phyloP scores from a whole-genome alignment of 805 yeast genomes.

The Jamesozyma lodderae region DNA sequence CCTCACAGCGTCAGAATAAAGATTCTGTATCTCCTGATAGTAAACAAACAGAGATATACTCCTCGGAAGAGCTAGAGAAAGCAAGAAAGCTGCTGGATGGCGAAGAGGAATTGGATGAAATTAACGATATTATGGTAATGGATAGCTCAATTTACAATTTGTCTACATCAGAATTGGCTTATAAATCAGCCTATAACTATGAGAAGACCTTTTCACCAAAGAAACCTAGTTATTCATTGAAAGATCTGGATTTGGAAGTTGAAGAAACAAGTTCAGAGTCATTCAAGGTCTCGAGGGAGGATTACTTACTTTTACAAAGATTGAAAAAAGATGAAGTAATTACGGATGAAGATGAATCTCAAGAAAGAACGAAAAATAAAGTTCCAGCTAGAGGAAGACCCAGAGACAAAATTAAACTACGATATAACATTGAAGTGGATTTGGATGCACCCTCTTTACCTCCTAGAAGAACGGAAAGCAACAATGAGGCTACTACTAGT shows the following conservation, averaged over 20 bases:
- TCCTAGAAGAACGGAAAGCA: background rate
- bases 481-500: background rate
- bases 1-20: background rate
- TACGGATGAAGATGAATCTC: background rate
- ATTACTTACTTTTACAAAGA: conserved; percentile 19
- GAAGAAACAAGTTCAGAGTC: background rate
- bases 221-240: conserved; percentile 6
- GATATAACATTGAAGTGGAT: conserved; percentile 2
- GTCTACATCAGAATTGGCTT: conserved; percentile 10
- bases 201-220: conserved; percentile 25
- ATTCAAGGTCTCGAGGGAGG: conserved; percentile 22
- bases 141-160: background rate
- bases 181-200: conserved; percentile 26
- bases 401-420: conserved; percentile 5
- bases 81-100: conserved; percentile 1
- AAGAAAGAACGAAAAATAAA: background rate
- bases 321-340: conserved; percentile 8
- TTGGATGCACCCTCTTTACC: conserved; percentile 5
- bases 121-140: background rate
- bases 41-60: background rate
- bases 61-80: background rate
- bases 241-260: conserved; percentile 6
- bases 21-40: background rate
- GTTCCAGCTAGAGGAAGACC: conserved; percentile 24
- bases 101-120: background rate